Evolutionary conservation across 495 filamentous ascomycete genomes (phyloP), one percentile per base, ranked within the genome.

Genomic region (Daldinia decipiens): DNA sequence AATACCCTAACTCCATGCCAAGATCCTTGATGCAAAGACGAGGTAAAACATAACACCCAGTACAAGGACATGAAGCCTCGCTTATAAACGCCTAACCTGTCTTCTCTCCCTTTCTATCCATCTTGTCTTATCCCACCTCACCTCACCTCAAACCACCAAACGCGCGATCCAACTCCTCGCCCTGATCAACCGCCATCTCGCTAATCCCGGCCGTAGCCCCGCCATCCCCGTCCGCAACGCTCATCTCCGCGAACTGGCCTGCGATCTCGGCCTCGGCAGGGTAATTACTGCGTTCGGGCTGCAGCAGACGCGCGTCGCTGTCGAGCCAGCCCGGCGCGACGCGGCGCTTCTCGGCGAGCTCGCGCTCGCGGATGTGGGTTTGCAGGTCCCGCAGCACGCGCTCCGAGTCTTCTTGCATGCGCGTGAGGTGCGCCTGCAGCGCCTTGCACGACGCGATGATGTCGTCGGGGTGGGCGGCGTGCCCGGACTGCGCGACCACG

Each of bases 271-370:
- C 61, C 43, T 47, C 43, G 8, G 43, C 32, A 1, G 43, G n/a
- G 43, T 9, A 9, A 5, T 4, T 21, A 5, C 76, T 82, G 71
- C 80, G 86, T 76, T 88, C 83, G 4, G 95, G 95, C 81, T 94
- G 88, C 52, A 99, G 78, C 60, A 99, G 80, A 73, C 92, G 87
- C 76, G 92, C 90, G 29, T 97, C 92, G 38, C 92, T 91, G 77
- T 99, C 95, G 73, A 99, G 80, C 92, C 95, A 99, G 1, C 95
- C 95, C 15, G 95, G 95, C 43, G 95, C 95, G 36, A 97, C 85
- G 19, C 93, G 84, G 59, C 95, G 79, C 85, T 97, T 97, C 86
- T 98, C 95, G 36, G 92, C 93, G 62, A 99, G 81, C 63, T 98
- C 95, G 54, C 91, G 85, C 55, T 92, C 88, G 50, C 80, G 79